Evolutionary conservation across 179 eudicot species (phyloP), one percentile per base, ranked within the genome.

Genomic region (Heliamphora pulchella): DNA sequence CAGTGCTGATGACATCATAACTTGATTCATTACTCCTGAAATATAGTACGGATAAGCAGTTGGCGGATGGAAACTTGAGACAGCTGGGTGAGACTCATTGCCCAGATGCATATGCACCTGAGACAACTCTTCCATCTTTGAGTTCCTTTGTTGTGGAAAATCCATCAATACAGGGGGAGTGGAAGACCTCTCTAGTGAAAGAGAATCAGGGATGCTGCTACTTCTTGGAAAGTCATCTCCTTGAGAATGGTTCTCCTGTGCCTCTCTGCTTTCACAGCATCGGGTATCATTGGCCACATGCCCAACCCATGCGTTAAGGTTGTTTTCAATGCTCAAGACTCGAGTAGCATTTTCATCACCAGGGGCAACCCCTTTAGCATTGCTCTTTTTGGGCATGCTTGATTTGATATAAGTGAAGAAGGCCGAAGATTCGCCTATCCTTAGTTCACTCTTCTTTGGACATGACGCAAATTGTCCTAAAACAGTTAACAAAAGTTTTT

Each of bases 371-470:
- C 67, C 87, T 57, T 81, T 90, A 74, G 74, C 8, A 74, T 39
- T 84, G 87, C 83, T 31, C 31, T 31, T 86, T 82, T 84, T 90
- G 17, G 85, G 80, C 48, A 84, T 15, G 86, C 81, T 87, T 71
- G 95, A 83, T 86, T 95, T 95, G 75, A 94, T 93, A 17, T 95
- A 95, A 7, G 98, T 87, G 86, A 91, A 96, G 85, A 96, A 96
- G 57, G 99, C 99, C 47, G 98, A 96, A 78, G 91, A 91, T 81
- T 88, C 96, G 18, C 99, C 99, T 18, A 96, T 94, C 88, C 86
- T 94, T 54, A 96, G 90, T 83, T 87, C 92, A 82, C 89, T 94
- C 86, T 88, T 92, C 93, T 84, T 94, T 58, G 87, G 87, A 77
- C 88, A 89, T 67, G 90, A 86, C 62, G 81, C 47, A 68, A 73